Evolutionary conservation across 1,284 basidiomycete genomes (phyloP).

Genomic region (Ustilago curta): DNA sequence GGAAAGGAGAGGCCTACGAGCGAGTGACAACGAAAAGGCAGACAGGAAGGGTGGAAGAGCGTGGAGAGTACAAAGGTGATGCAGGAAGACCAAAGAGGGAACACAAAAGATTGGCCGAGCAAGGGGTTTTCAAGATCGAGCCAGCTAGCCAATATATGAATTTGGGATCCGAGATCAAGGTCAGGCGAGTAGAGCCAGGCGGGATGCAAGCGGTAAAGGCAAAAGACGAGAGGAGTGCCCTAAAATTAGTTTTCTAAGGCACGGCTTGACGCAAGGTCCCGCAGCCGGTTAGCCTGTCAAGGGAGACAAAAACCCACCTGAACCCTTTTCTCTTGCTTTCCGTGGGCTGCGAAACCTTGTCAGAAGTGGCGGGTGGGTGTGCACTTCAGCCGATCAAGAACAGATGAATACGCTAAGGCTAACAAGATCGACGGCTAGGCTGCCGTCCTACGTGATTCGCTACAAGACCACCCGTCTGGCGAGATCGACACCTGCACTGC

Average conservation of each 20-base stretch:
- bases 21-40: neutral
- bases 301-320: neutral
- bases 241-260: slow-evolving; percentile 22
- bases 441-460: too few species aligned
- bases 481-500: slow-evolving; percentile 6
- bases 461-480: neutral
- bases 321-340: neutral
- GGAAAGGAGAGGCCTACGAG: neutral
- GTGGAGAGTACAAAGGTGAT: neutral
- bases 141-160: slow-evolving; percentile 17
- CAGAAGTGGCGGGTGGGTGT: too few species aligned
- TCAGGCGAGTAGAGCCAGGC: slow-evolving; percentile 1
- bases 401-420: too few species aligned
- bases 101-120: neutral
- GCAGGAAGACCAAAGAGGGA: slow-evolving; percentile 1
- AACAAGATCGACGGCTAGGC: too few species aligned
- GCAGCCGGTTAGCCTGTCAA: slow-evolving; percentile 4
- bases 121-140: neutral
- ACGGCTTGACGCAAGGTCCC: slow-evolving; percentile 9
- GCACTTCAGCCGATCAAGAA: too few species aligned
- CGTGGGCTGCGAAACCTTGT: neutral
- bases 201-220: neutral
- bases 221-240: slow-evolving; percentile 19
- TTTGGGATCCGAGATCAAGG: neutral
- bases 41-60: neutral